Conservation (phyloP, 179 eudicot genomes). For the Patellifolia procumbens region DNA sequence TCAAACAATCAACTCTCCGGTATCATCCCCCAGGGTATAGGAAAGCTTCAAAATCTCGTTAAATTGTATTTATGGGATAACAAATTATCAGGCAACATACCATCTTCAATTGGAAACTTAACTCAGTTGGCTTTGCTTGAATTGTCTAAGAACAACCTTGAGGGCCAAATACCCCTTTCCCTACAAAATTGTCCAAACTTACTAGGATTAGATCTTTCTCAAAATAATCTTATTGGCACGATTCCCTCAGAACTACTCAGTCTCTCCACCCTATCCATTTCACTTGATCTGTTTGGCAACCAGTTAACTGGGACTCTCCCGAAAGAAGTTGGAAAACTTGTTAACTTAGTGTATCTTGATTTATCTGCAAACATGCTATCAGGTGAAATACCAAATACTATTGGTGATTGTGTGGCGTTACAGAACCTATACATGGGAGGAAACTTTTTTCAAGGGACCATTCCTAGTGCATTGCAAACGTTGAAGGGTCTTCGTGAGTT, state of each 20-base stretch:
- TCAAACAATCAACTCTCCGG: conserved; percentile 17
- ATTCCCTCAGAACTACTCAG: conserved; percentile 25
- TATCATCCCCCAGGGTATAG: too few species aligned
- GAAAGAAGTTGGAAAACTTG: conserved; percentile 25
- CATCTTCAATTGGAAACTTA: conserved; percentile 28
- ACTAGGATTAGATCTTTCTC: conserved; percentile 6
- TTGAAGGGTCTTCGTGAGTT: conserved; percentile 22
- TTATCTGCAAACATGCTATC: conserved; percentile 22
- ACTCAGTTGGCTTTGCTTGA: background rate
- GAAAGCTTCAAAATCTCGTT: too few species aligned
- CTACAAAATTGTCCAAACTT: conserved; percentile 22
- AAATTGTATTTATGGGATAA: background rate
- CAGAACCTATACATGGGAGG: background rate
- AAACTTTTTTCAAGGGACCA: conserved; percentile 26
- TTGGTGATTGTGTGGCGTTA: conserved; percentile 21
- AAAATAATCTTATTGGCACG: conserved; percentile 23
- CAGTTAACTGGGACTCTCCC: conserved; percentile 24
- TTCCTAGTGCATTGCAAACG: conserved; percentile 21
- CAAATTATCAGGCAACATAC: conserved; percentile 24
- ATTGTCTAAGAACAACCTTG: conserved; percentile 13
- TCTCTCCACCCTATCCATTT: conserved; percentile 1
- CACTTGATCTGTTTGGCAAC: conserved; percentile 15
- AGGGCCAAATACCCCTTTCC: conserved; percentile 25
- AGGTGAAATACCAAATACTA: conserved; percentile 30
- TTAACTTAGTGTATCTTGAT: background rate